Percentiles rank a stretch among this genome's conserved stretches.
phyloP scores from a whole-genome alignment of 2,329 filamentous ascomycete genomes.

The Corynespora cassiicola region DNA sequence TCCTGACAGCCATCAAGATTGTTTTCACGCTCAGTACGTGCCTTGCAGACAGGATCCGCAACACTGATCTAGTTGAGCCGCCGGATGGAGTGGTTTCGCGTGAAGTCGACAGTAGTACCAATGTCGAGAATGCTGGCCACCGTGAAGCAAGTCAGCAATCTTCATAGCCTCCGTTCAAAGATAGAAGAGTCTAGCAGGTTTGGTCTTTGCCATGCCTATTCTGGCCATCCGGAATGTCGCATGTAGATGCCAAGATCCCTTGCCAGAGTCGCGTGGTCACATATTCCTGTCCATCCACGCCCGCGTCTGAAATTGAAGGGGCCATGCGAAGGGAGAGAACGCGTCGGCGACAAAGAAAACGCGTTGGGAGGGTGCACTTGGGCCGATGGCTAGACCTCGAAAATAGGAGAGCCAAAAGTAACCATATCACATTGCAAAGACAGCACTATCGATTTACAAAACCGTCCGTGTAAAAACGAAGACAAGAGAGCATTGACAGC shows the following conservation, averaged over 20 bases:
- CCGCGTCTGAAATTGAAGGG: conserved; percentile 19
- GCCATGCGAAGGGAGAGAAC: conserved; percentile 17
- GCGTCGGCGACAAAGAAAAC: too few species aligned
- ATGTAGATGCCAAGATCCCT: conserved; percentile 24
- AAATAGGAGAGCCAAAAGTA: too few species aligned
- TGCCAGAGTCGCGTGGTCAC: conserved; percentile 19
- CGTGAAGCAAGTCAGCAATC: conserved; percentile 18
- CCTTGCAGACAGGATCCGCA: conserved; percentile 41
- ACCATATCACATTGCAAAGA: too few species aligned
- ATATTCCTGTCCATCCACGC: conserved; percentile 15
- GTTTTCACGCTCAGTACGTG: conserved; percentile 36
- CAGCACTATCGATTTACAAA: too few species aligned
- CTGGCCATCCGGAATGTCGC: conserved; percentile 32
- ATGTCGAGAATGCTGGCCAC: conserved; percentile 28
- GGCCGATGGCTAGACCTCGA: too few species aligned
- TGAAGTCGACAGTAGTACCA: conserved; percentile 29
- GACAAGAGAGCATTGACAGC: too few species aligned
- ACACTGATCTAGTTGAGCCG: conserved; percentile 31
- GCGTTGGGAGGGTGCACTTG: too few species aligned
- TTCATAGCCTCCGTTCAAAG: conserved; percentile 20
- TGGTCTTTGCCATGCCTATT: conserved; percentile 27
- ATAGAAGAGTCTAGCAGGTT: conserved; percentile 21
- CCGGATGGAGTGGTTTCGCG: conserved; percentile 30
- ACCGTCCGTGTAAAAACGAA: too few species aligned
- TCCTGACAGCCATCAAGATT: conserved; percentile 35